Conservation (phyloP, 2,329 filamentous ascomycete genomes). For the Fusarium sp. region DNA sequence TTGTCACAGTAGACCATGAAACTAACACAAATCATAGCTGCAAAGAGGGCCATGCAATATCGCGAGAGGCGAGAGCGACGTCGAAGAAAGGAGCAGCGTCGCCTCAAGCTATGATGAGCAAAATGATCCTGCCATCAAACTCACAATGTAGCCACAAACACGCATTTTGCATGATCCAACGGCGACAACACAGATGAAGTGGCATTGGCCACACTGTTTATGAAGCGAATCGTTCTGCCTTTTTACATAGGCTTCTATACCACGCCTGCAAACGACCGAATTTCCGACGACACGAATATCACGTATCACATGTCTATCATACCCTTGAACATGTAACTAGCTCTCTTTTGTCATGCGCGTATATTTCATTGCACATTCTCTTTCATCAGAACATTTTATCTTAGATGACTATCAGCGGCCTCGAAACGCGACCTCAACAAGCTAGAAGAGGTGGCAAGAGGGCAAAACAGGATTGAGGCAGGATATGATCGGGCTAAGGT, state of each 20-base stretch:
- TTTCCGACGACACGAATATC: slow-evolving; percentile 41
- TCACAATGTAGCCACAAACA: not conserved
- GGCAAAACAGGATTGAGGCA: not conserved
- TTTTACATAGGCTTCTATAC: slow-evolving; percentile 5
- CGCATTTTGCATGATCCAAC: not conserved
- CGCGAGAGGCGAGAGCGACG: slow-evolving; percentile 52
- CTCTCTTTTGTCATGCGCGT: slow-evolving; percentile 27
- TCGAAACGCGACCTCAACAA: not conserved
- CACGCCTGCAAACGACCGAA: slow-evolving; percentile 33
- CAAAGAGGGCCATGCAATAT: slow-evolving; percentile 52
- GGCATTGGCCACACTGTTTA: slow-evolving; percentile 18
- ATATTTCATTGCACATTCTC: slow-evolving; percentile 1
- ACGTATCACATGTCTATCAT: slow-evolving; percentile 40
- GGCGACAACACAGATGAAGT: slow-evolving; percentile 4
- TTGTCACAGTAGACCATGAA: not conserved
- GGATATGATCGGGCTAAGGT: not conserved
- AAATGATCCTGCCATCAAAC: slow-evolving; percentile 19
- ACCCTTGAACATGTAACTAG: slow-evolving; percentile 32
- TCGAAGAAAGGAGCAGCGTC: slow-evolving; percentile 53
- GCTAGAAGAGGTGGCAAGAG: not conserved
- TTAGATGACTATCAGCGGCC: slow-evolving; percentile 21
- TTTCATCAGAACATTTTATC: slow-evolving; percentile 5
- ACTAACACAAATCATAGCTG: slow-evolving; percentile 45
- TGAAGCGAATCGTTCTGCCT: slow-evolving; percentile 18
- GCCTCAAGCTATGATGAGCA: slow-evolving; percentile 49